A percentile compares a stretch with the other conserved stretches of the same genome.
Conservation (phyloP, 2,329 filamentous ascomycete species). For the Magnaporthiopsis rhizophila region DNA sequence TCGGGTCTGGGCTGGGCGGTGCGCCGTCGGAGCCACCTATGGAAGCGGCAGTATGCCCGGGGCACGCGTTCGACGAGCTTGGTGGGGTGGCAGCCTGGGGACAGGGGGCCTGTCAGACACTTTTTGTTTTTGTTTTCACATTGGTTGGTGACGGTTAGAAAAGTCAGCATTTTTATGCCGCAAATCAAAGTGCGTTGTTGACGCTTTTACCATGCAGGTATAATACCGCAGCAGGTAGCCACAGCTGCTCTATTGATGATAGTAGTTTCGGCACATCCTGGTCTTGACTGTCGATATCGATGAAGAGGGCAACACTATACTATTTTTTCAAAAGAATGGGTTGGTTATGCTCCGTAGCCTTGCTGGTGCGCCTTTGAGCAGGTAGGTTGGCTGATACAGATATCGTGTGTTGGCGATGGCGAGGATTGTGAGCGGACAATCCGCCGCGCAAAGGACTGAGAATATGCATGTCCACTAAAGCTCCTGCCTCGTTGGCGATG, state of each 20-base stretch:
- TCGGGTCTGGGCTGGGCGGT: not conserved
- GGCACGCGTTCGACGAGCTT: not conserved
- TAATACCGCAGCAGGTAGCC: not conserved
- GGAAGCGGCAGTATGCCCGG: not conserved
- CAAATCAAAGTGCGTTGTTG: not conserved
- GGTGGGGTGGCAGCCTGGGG: not conserved
- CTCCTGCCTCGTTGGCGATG: not conserved
- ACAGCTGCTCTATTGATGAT: not conserved
- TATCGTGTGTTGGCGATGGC: too few relatives aligned
- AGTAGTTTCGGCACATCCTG: not conserved
- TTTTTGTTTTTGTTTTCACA: not conserved
- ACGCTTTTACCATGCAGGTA: not conserved
- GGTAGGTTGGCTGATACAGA: too few relatives aligned
- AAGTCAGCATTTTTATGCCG: not conserved
- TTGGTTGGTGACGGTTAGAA: too few relatives aligned
- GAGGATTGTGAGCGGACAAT: too few relatives aligned
- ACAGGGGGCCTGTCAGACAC: not conserved
- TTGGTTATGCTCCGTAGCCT: too few relatives aligned
- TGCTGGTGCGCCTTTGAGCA: too few relatives aligned
- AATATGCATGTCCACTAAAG: not conserved
- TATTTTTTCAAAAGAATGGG: not conserved
- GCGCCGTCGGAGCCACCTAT: not conserved
- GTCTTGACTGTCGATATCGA: not conserved
- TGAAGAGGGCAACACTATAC: not conserved
- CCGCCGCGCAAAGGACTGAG: too few relatives aligned